Evolutionary conservation across 2,329 filamentous ascomycete genomes (phyloP).

Genomic region (Venturia carpophila): DNA sequence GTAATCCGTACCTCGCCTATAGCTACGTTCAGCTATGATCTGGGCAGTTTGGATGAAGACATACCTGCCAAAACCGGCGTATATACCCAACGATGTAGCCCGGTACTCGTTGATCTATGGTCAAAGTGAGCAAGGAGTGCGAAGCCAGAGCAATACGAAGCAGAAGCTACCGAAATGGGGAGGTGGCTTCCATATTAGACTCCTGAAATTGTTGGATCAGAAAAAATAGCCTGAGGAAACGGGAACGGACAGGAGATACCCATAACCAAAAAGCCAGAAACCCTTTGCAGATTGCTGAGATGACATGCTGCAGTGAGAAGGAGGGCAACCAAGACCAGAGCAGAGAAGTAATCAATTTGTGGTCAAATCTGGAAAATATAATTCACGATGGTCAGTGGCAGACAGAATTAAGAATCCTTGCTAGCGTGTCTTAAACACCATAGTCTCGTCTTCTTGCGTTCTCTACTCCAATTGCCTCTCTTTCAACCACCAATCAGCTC

Average conservation of each 20-base stretch:
- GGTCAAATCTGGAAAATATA: too few relatives aligned
- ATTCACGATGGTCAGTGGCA: too few relatives aligned
- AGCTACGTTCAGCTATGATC: neutral
- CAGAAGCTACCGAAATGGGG: slow-evolving; percentile 72
- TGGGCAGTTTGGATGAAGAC: slow-evolving; percentile 27
- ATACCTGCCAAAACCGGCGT: slow-evolving; percentile 93
- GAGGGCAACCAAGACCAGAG: too few relatives aligned
- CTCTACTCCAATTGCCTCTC: too few relatives aligned
- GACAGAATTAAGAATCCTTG: too few relatives aligned
- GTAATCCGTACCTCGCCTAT: slow-evolving; percentile 28
- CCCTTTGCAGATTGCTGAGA: slow-evolving; percentile 37
- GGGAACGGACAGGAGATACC: slow-evolving; percentile 46
- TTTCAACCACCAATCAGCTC: too few relatives aligned
- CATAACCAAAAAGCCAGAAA: slow-evolving; percentile 97
- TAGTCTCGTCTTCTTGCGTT: too few relatives aligned
- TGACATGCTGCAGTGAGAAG: neutral
- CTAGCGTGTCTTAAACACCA: too few relatives aligned
- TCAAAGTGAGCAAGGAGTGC: neutral
- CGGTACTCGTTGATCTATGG: slow-evolving; percentile 68
- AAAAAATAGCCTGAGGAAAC: slow-evolving; percentile 26
- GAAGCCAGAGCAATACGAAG: neutral
- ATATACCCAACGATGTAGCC: slow-evolving; percentile 93
- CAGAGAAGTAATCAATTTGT: neutral
- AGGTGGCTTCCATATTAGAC: slow-evolving; percentile 96
- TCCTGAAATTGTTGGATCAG: slow-evolving; percentile 45